These are phyloP conservation scores for Crithidia mellificae DNA, from an alignment of 208 protist species.

Conservation along the genomic window DNA sequence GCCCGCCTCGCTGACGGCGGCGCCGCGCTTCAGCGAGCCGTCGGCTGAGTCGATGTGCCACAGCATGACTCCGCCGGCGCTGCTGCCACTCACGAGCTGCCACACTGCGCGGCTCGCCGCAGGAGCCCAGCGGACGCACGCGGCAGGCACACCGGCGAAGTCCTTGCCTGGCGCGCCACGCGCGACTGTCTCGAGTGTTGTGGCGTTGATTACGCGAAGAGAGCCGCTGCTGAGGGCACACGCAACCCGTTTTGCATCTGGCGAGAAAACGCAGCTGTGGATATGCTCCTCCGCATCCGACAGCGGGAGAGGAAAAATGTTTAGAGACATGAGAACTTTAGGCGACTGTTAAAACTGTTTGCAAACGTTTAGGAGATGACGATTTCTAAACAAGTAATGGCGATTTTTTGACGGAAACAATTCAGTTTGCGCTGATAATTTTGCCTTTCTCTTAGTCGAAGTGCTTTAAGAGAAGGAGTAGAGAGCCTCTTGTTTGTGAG, in stretches of 20 bases:
- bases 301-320: conserved; percentile 8
- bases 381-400: too few species aligned
- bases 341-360: neutral
- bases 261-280: conserved; percentile 42
- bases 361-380: too few species aligned
- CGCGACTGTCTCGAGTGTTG: conserved; percentile 25
- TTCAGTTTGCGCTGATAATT: too few species aligned
- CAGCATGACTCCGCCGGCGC: conserved; percentile 58
- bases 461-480: too few species aligned
- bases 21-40: conserved; percentile 27
- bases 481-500: too few species aligned
- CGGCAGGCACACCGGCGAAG: conserved; percentile 55
- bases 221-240: conserved; percentile 57
- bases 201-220: conserved; percentile 44
- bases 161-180: conserved; percentile 30
- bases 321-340: conserved; percentile 15
- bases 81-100: conserved; percentile 58
- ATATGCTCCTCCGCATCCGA: conserved; percentile 41
- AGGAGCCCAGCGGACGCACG: conserved; percentile 62
- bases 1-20: conserved; percentile 36
- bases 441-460: too few species aligned
- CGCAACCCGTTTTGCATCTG: conserved; percentile 59
- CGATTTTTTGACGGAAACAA: too few species aligned
- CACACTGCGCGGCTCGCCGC: conserved; percentile 15
- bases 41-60: conserved; percentile 55